Conservation (phyloP, 2,329 filamentous ascomycete genomes). For the Fusarium palustre region DNA sequence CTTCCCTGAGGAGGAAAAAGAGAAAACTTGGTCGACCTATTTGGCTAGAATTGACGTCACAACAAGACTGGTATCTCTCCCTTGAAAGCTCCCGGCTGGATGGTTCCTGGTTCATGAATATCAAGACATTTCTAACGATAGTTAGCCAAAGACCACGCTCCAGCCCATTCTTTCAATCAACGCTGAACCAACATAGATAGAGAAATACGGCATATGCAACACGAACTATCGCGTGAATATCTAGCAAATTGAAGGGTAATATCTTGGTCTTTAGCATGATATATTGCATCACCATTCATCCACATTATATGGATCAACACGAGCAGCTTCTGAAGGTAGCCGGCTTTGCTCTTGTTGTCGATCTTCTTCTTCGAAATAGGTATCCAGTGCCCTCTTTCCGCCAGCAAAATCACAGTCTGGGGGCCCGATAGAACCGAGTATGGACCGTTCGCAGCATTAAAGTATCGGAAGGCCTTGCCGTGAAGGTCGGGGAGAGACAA, state of each 20-base stretch:
- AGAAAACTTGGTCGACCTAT: slow-evolving; percentile 2
- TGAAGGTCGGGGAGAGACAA: slow-evolving; percentile 10
- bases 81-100: not conserved
- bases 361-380: slow-evolving; percentile 38
- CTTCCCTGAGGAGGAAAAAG: slow-evolving; percentile 2
- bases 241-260: slow-evolving; percentile 54
- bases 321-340: slow-evolving; percentile 51
- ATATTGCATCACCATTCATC: slow-evolving; percentile 53
- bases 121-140: slow-evolving; percentile 33
- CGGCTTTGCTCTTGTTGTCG: slow-evolving; percentile 54
- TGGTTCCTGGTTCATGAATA: slow-evolving; percentile 2
- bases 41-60: slow-evolving; percentile 4
- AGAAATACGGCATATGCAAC: slow-evolving; percentile 37
- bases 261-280: slow-evolving; percentile 48
- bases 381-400: slow-evolving; percentile 20
- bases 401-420: slow-evolving; percentile 10
- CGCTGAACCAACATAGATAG: slow-evolving; percentile 39
- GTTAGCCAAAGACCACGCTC: rapidly evolving
- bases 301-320: slow-evolving; percentile 55
- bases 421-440: slow-evolving; percentile 14
- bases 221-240: slow-evolving; percentile 47
- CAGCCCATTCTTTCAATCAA: not conserved
- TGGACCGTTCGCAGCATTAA: not conserved
- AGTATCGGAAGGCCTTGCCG: not conserved
- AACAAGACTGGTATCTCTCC: not conserved